Conservation (phyloP, 2,329 filamentous ascomycete genomes). For the Parasarocladium wereldwijsianum region DNA sequence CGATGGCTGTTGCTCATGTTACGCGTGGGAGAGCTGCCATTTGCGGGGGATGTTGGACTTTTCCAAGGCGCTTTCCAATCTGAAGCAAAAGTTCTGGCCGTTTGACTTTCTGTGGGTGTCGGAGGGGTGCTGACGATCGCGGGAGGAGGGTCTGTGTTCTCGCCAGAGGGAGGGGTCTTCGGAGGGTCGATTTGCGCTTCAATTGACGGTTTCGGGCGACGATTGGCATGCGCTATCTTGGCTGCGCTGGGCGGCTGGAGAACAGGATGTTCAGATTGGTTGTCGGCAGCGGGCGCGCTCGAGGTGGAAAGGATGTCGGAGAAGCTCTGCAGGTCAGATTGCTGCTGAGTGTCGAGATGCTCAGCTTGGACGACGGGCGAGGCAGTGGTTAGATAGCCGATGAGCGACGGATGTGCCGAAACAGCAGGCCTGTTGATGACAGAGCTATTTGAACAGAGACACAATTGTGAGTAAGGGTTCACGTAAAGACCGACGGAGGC, state of each 20-base stretch:
- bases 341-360: constrained; percentile 20
- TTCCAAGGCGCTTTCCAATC: constrained; percentile 14
- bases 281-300: constrained; percentile 7
- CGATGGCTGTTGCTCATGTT: constrained; percentile 62
- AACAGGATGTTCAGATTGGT: constrained; percentile 13
- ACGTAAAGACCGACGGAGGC: too few species aligned
- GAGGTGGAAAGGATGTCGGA: constrained; percentile 13
- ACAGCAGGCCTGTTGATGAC: too few species aligned
- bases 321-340: constrained; percentile 5
- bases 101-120: constrained; percentile 40
- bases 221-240: constrained; percentile 14
- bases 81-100: constrained; percentile 12
- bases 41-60: constrained; percentile 17
- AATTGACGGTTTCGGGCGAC: constrained; percentile 13
- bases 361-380: constrained; percentile 50
- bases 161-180: constrained; percentile 31
- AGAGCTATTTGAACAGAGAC: too few species aligned
- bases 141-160: constrained; percentile 24
- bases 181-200: constrained; percentile 21
- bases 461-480: too few species aligned
- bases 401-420: constrained; percentile 48
- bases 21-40: constrained; percentile 48
- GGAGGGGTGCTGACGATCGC: constrained; percentile 52
- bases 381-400: constrained; percentile 53
- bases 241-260: constrained; percentile 16